A percentile compares a stretch with the other conserved stretches of the same genome.
These are phyloP conservation scores for Helianthus tuberosus DNA, from an alignment of 129 eudicot species.

Conservation along the genomic window DNA sequence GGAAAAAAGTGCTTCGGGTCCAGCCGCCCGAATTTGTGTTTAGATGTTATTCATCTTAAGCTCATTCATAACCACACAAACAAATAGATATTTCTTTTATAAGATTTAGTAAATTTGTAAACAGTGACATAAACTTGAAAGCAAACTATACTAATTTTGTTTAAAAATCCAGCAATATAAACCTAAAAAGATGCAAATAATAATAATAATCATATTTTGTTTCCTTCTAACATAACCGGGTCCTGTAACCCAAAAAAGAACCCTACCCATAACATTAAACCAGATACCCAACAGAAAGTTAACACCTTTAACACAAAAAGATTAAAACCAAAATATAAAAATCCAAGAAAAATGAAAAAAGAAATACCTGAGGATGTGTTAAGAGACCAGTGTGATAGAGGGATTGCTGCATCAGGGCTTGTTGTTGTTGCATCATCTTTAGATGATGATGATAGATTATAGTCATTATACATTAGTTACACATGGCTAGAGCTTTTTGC, in stretches of 20 bases:
- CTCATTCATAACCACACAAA: slow-evolving; percentile 8
- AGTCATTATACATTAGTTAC: too few species aligned
- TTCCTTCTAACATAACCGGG: neutral
- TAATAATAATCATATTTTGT: neutral
- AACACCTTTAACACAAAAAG: slow-evolving; percentile 11
- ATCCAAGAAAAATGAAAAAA: neutral
- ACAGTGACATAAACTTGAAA: neutral
- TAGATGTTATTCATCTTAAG: neutral
- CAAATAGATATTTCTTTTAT: neutral
- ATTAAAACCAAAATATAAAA: neutral
- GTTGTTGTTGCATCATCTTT: slow-evolving; percentile 61
- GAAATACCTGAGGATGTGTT: slow-evolving; percentile 57
- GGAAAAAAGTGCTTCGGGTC: neutral
- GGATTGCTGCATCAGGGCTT: slow-evolving; percentile 66
- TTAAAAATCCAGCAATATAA: neutral
- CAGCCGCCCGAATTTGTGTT: neutral
- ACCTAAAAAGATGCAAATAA: slow-evolving; percentile 11
- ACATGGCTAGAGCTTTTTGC: too few species aligned
- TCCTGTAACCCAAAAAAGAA: neutral
- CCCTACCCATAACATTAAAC: neutral
- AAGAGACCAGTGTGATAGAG: slow-evolving; percentile 84
- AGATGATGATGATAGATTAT: neutral
- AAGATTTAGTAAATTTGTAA: neutral
- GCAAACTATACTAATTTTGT: slow-evolving; percentile 13
- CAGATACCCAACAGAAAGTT: slow-evolving; percentile 16